Conservation (phyloP, 2,329 filamentous ascomycete genomes). For the Aaosphaeria pasadenensis region DNA sequence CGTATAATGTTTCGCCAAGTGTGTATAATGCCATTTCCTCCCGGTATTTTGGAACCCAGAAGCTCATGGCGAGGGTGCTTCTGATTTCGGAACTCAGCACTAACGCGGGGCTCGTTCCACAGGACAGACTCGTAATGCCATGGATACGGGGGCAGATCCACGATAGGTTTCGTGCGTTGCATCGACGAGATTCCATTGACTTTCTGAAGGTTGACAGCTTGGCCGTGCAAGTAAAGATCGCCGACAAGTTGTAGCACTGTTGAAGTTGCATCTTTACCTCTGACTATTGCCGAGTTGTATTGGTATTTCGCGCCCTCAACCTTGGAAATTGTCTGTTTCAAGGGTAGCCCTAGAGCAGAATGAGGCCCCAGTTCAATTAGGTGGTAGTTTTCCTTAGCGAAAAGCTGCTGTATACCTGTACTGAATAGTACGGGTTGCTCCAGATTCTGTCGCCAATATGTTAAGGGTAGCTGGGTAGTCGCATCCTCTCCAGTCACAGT, state of each 20-base stretch:
- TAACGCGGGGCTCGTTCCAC: slow-evolving; percentile 17
- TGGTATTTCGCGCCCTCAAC: neutral
- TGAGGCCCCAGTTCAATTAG: slow-evolving; percentile 33
- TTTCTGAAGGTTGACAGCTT: too few relatives aligned
- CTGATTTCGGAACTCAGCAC: slow-evolving; percentile 3
- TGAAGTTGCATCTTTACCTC: neutral
- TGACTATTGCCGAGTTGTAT: slow-evolving; percentile 6
- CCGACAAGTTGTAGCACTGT: too few relatives aligned
- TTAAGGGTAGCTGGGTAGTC: too few relatives aligned
- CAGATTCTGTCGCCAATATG: neutral
- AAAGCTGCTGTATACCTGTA: too few relatives aligned
- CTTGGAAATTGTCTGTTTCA: slow-evolving; percentile 6
- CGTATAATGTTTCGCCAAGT: slow-evolving; percentile 23
- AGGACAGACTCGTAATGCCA: slow-evolving; percentile 7
- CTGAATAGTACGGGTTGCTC: neutral
- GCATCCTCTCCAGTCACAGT: neutral
- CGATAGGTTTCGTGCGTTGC: neutral
- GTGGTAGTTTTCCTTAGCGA: too few relatives aligned
- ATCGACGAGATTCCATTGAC: too few relatives aligned
- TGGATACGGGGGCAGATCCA: slow-evolving; percentile 4
- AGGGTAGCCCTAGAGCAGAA: slow-evolving; percentile 27
- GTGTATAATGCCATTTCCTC: slow-evolving; percentile 2
- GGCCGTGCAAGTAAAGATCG: too few relatives aligned
- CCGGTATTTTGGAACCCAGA: slow-evolving; percentile 4
- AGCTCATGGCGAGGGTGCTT: slow-evolving; percentile 9